A percentile compares a stretch with the other conserved stretches of the same genome.
Evolutionary conservation across 1,139 yeast genomes (phyloP).

Genomic region (Nakaseomyces delphensis): DNA sequence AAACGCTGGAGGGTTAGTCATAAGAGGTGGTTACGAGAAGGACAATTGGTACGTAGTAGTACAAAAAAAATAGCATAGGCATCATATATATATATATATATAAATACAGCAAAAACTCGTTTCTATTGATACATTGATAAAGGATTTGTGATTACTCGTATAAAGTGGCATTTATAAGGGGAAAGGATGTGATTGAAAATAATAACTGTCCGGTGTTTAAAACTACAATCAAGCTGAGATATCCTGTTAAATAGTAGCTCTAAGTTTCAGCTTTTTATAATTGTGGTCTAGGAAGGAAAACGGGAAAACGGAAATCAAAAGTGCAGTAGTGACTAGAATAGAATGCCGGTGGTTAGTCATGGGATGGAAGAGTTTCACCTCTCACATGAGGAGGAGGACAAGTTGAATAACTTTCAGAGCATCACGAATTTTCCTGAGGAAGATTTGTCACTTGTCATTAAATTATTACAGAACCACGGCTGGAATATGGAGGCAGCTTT

Average conservation of each 20-base stretch:
- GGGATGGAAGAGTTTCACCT: conserved; percentile 25
- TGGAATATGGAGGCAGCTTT: conserved; percentile 36
- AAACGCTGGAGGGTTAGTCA: conserved; percentile 57
- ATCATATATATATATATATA: conserved; percentile 5
- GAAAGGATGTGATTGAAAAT: too few relatives aligned
- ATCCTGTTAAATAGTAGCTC: too few relatives aligned
- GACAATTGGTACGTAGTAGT: conserved; percentile 90
- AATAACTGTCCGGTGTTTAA: too few relatives aligned
- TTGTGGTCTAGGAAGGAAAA: too few relatives aligned
- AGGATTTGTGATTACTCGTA: too few relatives aligned
- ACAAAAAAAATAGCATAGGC: conserved; percentile 22
- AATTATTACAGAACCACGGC: conserved; percentile 31
- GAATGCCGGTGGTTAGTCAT: conserved; percentile 23
- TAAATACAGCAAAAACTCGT: not conserved
- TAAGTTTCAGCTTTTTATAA: too few relatives aligned
- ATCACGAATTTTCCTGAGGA: conserved; percentile 34
- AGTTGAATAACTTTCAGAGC: conserved; percentile 33
- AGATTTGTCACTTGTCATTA: conserved; percentile 31
- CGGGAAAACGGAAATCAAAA: not conserved
- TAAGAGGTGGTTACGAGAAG: conserved; percentile 74
- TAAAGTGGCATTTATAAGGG: too few relatives aligned
- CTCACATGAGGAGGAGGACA: conserved; percentile 34
- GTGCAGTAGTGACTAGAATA: not conserved
- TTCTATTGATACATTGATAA: too few relatives aligned
- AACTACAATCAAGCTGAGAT: too few relatives aligned